Conservation (phyloP, 2,329 filamentous ascomycete species). For the Xylariaceae sp. region DNA sequence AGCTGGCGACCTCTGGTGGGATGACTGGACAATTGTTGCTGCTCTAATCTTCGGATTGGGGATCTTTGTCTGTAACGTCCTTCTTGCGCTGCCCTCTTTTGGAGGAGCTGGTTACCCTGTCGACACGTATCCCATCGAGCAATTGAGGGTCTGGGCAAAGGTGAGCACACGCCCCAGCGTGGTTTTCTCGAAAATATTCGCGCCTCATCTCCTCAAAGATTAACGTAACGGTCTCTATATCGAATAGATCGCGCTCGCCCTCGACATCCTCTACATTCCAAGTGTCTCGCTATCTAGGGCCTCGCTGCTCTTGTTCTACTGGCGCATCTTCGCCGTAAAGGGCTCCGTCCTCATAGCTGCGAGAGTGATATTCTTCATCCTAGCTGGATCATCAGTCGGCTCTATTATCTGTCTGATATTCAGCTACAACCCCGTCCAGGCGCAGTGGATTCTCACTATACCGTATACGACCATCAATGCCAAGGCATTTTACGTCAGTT, state of each 20-base stretch:
- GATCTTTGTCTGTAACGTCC: background rate
- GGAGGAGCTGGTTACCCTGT: slow-evolving; percentile 2
- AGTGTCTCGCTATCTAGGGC: background rate
- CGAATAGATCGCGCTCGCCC: background rate
- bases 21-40: slow-evolving; percentile 3
- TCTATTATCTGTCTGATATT: slow-evolving; percentile 1
- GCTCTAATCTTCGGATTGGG: background rate
- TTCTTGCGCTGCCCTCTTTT: background rate
- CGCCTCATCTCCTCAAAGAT: background rate
- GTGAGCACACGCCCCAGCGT: background rate
- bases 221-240: background rate
- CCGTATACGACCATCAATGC: background rate
- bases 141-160: background rate
- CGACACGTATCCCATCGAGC: background rate
- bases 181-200: too few species aligned
- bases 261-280: background rate
- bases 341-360: background rate
- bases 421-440: background rate
- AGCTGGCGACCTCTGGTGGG: background rate
- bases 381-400: background rate
- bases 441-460: background rate
- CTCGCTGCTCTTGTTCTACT: background rate
- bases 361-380: background rate
- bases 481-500: background rate
- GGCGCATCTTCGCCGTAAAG: background rate